Base-by-base conservation (phyloP, 2,329 filamentous ascomycete species). In the Colletotrichum musicola region DNA sequence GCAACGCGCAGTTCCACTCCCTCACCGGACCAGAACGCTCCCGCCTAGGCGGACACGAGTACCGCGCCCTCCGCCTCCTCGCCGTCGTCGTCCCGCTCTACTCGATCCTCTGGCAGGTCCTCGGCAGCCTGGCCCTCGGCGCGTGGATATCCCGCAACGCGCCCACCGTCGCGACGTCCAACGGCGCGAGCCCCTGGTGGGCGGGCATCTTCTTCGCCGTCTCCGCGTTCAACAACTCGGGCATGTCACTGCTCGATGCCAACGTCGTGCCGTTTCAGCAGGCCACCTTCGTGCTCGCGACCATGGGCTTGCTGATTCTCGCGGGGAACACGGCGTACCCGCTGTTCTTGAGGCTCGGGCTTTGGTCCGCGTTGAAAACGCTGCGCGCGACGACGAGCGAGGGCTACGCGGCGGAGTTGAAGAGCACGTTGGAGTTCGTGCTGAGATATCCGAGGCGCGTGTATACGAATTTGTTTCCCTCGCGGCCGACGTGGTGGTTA, bases 201-300 rank as follows among this genome's bases (percentile, higher is more conserved):
- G 81, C 89, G 2, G 90, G 90, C 47, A 85, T 89, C 51, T 93
- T 92, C 79, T 89, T 91, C 69, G 88, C 88, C 2, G 85, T 89
- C 4, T 91, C 88, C 18, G 90, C 90, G 0, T 93, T 92, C 77
- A 92, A 91, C 78, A 92, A 92, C 72, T 89, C 85, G n/a, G 90
- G 90, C 47, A 91, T 93, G 89, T 87, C 86, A 20, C 81, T 92
- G 42, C 79, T 92, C 13, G 89, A 92, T 75, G 84, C 86, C 47
- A 92, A 91, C 73, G 90, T 93, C 81, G 81, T 87, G 4, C 86
- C 87, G 0, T 91, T 90, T 66, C 85, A 88, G 65, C 80, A 80
- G 38, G 80, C 82, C 0, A 83, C 83, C 70, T 86, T 85, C 66
- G 82, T 86, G 6, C 79, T 86, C 46, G 78, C 85, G 53, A 80